Base-by-base conservation (phyloP, 257 asterid genomes). In the Paraleonurus japonicus region DNA sequence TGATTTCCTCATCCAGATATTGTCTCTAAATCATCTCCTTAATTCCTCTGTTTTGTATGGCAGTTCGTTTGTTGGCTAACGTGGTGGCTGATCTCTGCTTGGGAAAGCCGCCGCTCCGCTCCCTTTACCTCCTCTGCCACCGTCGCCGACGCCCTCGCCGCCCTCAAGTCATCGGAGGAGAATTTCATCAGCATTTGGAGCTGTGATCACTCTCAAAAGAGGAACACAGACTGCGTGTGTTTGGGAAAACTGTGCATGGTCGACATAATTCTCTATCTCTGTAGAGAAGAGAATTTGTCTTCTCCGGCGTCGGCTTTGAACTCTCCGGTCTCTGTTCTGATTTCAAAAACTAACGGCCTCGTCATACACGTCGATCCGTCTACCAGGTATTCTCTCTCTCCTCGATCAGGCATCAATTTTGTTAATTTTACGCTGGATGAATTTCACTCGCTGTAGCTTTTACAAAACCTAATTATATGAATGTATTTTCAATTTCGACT, bases 11-110 rank as follows among this genome's bases (percentile, higher is more conserved):
- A 22, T 22, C 75, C 4, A 20, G 11, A 54, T 54, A 2, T 59
- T 5, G 4, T 47, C 20, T 61, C 27, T 3, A 20, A 45, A 8
- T 7, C 19, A 4, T 19, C 22, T 2, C n/a, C 9, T 8, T 9
- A 17, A 9, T 16, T 39, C 23, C 26, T 54, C 67, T 54, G 22
- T 43, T 17, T 80, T 81, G 91, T 76, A 93, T 93, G 98, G 97
- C 96, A 84, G 76, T 78, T 80, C 73, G 79, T 3, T 75, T 87
- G 47, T 73, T 88, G 65, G 81, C 80, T 1, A 71, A 85, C 63
- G 90, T 79, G 90, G 94, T 89, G 81, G 90, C 95, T 54, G 98
- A 93, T 74, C 95, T 93, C 74, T 90, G 98, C 80, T 67, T 93
- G 13, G 98, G 98, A 69, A 93, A 90, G 87, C 97, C 96, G 33